A percentile compares a stretch with the other conserved stretches of the same genome.
Conservation (phyloP, 73 alveolate species). For the Tetrahymena thermophila region DNA sequence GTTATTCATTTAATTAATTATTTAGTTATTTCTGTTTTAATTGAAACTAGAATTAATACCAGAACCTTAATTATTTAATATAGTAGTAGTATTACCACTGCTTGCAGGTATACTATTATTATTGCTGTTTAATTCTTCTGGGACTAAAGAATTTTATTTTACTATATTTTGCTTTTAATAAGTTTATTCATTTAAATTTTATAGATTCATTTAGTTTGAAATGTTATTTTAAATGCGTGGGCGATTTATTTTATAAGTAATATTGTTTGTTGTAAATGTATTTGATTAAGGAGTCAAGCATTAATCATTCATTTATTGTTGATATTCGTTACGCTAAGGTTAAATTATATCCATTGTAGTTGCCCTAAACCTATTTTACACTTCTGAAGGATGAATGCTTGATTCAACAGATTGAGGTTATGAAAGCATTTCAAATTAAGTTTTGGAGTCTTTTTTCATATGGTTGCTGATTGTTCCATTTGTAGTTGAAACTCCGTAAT, state of each 20-base stretch:
- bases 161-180: background rate
- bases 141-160: background rate
- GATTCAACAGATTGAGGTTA: background rate
- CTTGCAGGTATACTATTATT: background rate
- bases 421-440: background rate
- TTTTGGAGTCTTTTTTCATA: background rate
- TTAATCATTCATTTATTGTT: background rate
- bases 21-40: background rate
- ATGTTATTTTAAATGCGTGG: background rate
- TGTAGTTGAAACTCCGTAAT: background rate
- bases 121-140: background rate
- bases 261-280: background rate
- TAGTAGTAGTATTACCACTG: background rate
- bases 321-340: background rate
- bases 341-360: background rate
- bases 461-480: background rate
- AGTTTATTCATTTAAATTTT: background rate
- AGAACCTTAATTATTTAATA: background rate
- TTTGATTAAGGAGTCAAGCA: background rate
- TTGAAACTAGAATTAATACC: background rate
- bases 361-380: background rate
- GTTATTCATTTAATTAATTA: background rate
- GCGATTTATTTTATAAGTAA: background rate
- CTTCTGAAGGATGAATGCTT: background rate
- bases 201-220: background rate